These are phyloP conservation scores for Candida patagonica DNA, from an alignment of 805 yeast genomes.

Conservation along the genomic window DNA sequence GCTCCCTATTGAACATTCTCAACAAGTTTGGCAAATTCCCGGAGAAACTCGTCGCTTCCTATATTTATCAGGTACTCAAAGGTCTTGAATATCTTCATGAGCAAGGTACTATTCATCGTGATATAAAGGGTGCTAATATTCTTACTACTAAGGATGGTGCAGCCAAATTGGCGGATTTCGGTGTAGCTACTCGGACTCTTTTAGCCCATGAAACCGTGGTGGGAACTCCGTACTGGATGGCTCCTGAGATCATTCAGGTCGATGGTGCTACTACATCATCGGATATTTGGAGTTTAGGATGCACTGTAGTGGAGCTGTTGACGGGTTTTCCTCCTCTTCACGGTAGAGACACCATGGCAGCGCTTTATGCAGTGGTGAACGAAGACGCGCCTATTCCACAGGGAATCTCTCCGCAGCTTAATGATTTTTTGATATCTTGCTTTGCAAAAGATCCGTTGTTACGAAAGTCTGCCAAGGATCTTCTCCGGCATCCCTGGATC, in stretches of 20 bases:
- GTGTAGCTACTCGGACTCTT: slow-evolving; percentile 50
- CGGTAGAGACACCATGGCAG: slow-evolving; percentile 65
- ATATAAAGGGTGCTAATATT: slow-evolving; percentile 68
- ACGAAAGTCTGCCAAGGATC: slow-evolving; percentile 45
- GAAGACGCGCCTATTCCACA: slow-evolving; percentile 62
- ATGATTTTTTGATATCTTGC: slow-evolving; percentile 57
- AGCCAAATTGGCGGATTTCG: slow-evolving; percentile 69
- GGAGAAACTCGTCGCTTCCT: slow-evolving; percentile 42
- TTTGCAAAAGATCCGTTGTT: slow-evolving; percentile 59
- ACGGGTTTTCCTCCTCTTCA: slow-evolving; percentile 86
- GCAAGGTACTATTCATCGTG: slow-evolving; percentile 72
- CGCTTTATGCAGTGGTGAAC: slow-evolving; percentile 68
- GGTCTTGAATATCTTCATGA: slow-evolving; percentile 59
- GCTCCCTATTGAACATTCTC: slow-evolving; percentile 50
- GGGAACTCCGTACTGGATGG: slow-evolving; percentile 99
- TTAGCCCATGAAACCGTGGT: slow-evolving; percentile 27
- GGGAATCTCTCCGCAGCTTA: slow-evolving; percentile 30
- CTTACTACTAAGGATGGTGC: slow-evolving; percentile 51
- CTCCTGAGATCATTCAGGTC: slow-evolving; percentile 84
- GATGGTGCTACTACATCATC: slow-evolving; percentile 83
- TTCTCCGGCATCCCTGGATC: slow-evolving; percentile 59
- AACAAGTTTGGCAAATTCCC: slow-evolving; percentile 45
- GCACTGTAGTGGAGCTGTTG: slow-evolving; percentile 81
- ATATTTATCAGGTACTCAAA: slow-evolving; percentile 44
- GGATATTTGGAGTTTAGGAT: slow-evolving; percentile 81